Conservation (phyloP, 306 rosid genomes). For the Vigna unguiculata region DNA sequence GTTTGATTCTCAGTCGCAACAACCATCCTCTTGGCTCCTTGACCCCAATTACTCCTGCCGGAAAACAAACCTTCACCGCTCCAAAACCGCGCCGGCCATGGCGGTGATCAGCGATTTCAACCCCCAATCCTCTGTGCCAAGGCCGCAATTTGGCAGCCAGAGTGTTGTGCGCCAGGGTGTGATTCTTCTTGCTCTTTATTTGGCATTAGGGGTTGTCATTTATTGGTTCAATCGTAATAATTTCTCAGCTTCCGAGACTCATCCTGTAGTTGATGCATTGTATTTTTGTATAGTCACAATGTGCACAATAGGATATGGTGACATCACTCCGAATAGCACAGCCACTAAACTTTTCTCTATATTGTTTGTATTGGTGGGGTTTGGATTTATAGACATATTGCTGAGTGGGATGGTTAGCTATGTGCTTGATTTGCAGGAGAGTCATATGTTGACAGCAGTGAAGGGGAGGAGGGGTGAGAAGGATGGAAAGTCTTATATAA, state of each 20-base stretch:
- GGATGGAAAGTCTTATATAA: constrained; percentile 65
- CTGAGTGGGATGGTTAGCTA: constrained; percentile 89
- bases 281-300: constrained; percentile 96
- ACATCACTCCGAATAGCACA: constrained; percentile 79
- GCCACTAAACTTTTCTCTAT: constrained; percentile 82
- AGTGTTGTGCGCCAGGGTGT: constrained; percentile 70
- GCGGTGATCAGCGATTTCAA: constrained; percentile 66
- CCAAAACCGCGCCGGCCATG: constrained; percentile 95
- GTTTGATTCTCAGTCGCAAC: constrained; percentile 40
- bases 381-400: constrained; percentile 90
- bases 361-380: constrained; percentile 86
- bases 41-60: constrained; percentile 69
- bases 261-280: constrained; percentile 87
- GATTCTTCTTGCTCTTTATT: constrained; percentile 70
- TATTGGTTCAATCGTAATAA: constrained; percentile 73
- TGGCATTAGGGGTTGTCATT: constrained; percentile 76
- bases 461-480: constrained; percentile 62
- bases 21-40: constrained; percentile 60
- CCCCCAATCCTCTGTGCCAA: constrained; percentile 42
- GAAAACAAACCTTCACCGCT: constrained; percentile 77
- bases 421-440: constrained; percentile 95
- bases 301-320: constrained; percentile 98
- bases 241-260: constrained; percentile 69
- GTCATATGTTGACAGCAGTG: constrained; percentile 67
- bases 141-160: constrained; percentile 64